A percentile compares a stretch with the other conserved stretches of the same genome.
Evolutionary conservation across 148 eudicot species (phyloP).

Genomic region (Nepenthes mirabilis): DNA sequence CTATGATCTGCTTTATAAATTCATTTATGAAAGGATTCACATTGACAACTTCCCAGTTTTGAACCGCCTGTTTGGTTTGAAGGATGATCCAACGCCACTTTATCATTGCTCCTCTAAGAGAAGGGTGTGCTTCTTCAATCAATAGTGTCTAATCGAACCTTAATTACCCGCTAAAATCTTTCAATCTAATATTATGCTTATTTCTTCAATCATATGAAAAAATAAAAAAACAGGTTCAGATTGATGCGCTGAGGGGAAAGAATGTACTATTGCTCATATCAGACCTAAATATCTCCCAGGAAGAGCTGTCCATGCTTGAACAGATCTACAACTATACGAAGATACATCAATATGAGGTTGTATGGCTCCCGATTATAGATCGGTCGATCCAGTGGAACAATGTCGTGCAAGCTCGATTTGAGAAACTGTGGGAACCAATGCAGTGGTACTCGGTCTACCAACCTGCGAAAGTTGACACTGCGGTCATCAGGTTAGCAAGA

Average conservation of each 20-base stretch:
- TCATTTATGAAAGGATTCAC: conserved; percentile 29
- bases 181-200: no score
- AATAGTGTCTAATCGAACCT: background rate
- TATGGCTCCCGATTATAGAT: conserved; percentile 61
- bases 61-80: conserved; percentile 23
- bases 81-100: conserved; percentile 39
- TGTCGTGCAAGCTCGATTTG: conserved; percentile 20
- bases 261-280: conserved; percentile 55
- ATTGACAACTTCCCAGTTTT: conserved; percentile 59
- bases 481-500: conserved; percentile 31
- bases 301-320: conserved; percentile 51
- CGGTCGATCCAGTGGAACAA: conserved; percentile 31
- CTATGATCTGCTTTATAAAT: conserved; percentile 16
- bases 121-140: conserved; percentile 17
- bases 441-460: conserved; percentile 57
- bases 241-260: conserved; percentile 40
- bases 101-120: conserved; percentile 32
- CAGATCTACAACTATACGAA: conserved; percentile 45
- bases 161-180: no score
- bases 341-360: conserved; percentile 34
- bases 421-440: conserved; percentile 35
- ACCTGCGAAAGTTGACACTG: conserved; percentile 26
- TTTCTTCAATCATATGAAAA: no score
- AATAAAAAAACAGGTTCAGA: conserved; percentile 23
- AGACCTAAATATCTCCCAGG: conserved; percentile 40